These are phyloP conservation scores for Macadamia integrifolia DNA, from an alignment of 164 flowering plant species.

Conservation along the genomic window DNA sequence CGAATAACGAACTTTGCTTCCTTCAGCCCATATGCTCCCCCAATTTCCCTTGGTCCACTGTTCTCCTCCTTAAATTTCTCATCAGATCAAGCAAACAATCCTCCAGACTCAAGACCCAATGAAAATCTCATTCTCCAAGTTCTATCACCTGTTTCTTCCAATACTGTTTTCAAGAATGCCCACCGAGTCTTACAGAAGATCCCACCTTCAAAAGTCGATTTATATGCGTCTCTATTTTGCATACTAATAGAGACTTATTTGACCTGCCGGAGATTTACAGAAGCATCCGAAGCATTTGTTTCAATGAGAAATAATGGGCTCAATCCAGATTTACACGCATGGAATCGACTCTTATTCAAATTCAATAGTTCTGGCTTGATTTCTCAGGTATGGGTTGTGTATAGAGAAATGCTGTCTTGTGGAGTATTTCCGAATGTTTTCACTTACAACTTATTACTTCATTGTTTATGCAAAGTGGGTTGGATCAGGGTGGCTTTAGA, in stretches of 20 bases:
- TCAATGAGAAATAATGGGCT: conserved; percentile 43
- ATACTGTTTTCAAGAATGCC: not conserved
- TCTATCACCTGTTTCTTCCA: conserved; percentile 4
- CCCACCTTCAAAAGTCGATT: conserved; percentile 31
- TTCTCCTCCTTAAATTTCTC: conserved; percentile 5
- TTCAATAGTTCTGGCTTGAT: conserved; percentile 57
- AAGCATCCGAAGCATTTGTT: conserved; percentile 42
- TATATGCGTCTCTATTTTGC: conserved; percentile 60
- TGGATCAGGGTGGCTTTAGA: conserved; percentile 42
- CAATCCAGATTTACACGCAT: conserved; percentile 33
- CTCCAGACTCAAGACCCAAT: conserved; percentile 2
- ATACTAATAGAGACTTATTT: conserved; percentile 57
- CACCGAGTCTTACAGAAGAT: conserved; percentile 5
- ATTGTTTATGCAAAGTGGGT: conserved; percentile 74
- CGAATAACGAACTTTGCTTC: conserved; percentile 2
- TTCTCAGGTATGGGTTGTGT: conserved; percentile 54
- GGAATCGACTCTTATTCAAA: conserved; percentile 47
- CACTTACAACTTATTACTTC: conserved; percentile 55
- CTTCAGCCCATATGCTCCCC: not conserved
- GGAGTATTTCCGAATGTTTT: conserved; percentile 47
- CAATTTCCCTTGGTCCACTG: not conserved
- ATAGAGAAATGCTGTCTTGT: conserved; percentile 47
- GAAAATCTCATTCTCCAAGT: conserved; percentile 5
- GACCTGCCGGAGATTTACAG: conserved; percentile 37
- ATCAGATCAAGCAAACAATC: conserved; percentile 4